Evolutionary conservation across 176 grass and related monocot species (phyloP), one percentile per base, ranked within the genome.

Genomic region (Luzula sylvatica): DNA sequence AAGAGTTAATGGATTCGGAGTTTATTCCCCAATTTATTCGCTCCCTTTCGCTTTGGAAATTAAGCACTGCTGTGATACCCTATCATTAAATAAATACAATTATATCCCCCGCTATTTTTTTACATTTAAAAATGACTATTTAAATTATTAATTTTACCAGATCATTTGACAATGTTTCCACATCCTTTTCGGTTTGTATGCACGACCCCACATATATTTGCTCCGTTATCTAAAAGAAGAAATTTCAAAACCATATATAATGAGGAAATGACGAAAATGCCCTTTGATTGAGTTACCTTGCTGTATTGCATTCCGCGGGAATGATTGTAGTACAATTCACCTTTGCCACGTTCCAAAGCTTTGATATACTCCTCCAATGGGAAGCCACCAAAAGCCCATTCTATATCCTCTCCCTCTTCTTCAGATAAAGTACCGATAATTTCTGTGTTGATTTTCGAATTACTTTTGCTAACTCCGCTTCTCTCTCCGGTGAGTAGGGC

Each of bases 1-100:
- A 75, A 61, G 81, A 56, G 40, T 82, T 96, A 48, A 96, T 88
- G 56, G 64, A 80, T 22, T 73, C 76, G 15, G 90, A 96, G 76
- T 96, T 79, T 57, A 94, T 87, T 67, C 83, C 88, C 88, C 88
- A 96, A 50, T 88, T 88, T 19, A 51, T 38, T 23, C 83, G 80
- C 59, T 96, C 90, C 58, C 83, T 89, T 69, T 95, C 90, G 67
- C 90, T 88, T 68, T 95, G 90, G 65, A 86, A 88, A 76, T 88
- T 94, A 40, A 94, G 62, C 71, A 94, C 77, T 86, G 77, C 84
- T 70, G 84, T 96, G n/a, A 96, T 82, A 66, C 84, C 84, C 90
- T 96, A 78, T 64, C 27, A 63, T 47, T 17, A 26, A 17, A 46
- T 30, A 43, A 42, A 28, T 46, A 41, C 19, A 63, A 27, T 30